Conservation (phyloP, 2,329 filamentous ascomycete species). For the Stagonosporopsis cucurbitacearum region DNA sequence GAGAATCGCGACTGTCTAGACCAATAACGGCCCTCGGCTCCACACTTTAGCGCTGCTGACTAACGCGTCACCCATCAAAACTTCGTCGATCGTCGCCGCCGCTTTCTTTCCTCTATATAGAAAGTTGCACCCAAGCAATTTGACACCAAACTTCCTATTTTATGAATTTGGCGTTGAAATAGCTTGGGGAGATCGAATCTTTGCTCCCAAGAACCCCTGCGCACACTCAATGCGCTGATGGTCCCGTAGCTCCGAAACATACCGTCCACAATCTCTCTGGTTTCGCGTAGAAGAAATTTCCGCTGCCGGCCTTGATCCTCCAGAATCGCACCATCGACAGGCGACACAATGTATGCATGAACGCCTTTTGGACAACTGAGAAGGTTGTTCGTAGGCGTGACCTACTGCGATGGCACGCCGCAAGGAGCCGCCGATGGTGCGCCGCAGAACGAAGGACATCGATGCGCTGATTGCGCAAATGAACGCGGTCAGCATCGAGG, state of each 20-base stretch:
- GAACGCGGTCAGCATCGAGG: constrained; percentile 32
- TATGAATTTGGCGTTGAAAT: constrained; percentile 65
- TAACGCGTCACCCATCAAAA: constrained; percentile 11
- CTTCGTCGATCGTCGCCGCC: constrained; percentile 12
- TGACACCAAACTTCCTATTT: constrained; percentile 60
- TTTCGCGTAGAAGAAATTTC: not conserved
- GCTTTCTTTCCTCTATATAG: constrained; percentile 37
- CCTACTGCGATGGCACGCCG: constrained; percentile 21
- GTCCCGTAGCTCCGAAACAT: constrained; percentile 50
- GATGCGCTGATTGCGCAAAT: constrained; percentile 35
- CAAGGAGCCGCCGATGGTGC: constrained; percentile 23
- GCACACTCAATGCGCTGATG: constrained; percentile 38
- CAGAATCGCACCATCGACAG: constrained; percentile 16
- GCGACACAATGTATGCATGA: constrained; percentile 53
- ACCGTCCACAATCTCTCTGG: constrained; percentile 3
- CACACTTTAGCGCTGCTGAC: constrained; percentile 10
- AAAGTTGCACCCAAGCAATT: constrained; percentile 59
- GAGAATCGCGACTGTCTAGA: not conserved
- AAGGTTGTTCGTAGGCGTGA: constrained; percentile 28
- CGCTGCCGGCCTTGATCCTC: not conserved
- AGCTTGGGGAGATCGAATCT: constrained; percentile 58
- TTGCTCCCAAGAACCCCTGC: constrained; percentile 48
- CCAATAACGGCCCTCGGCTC: not conserved
- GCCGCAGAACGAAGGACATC: constrained; percentile 34
- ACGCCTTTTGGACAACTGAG: constrained; percentile 43